These are phyloP conservation scores for Ascochyta viciae-villosae DNA, from an alignment of 2,329 filamentous ascomycete genomes.

Conservation along the genomic window DNA sequence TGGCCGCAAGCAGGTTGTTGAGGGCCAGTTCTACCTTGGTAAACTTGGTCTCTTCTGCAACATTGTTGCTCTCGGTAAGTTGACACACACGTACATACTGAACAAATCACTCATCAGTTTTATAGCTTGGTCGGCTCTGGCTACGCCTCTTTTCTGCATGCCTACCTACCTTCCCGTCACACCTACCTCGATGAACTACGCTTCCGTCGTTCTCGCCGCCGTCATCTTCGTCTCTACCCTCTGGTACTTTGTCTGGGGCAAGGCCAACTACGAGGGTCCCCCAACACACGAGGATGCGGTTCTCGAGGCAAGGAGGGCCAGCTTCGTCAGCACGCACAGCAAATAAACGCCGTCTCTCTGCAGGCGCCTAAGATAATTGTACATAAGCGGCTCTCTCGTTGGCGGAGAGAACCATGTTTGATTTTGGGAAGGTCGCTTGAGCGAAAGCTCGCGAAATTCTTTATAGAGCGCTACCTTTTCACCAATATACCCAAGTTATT, in stretches of 20 bases:
- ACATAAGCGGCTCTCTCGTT: neutral
- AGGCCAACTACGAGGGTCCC: slow-evolving; percentile 71
- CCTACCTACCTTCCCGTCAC: slow-evolving; percentile 69
- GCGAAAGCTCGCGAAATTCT: slow-evolving; percentile 3
- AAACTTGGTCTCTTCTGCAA: slow-evolving; percentile 68
- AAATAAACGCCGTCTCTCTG: slow-evolving; percentile 9
- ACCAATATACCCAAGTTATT: slow-evolving; percentile 15
- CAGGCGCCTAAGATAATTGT: neutral
- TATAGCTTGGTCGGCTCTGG: slow-evolving; percentile 67
- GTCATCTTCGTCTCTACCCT: slow-evolving; percentile 66
- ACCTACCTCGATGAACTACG: slow-evolving; percentile 72
- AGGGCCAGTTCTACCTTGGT: slow-evolving; percentile 68
- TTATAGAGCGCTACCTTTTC: slow-evolving; percentile 6
- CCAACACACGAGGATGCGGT: slow-evolving; percentile 49
- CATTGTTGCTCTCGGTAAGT: slow-evolving; percentile 66
- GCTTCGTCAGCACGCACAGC: slow-evolving; percentile 33
- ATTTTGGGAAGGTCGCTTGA: neutral
- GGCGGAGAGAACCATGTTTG: neutral
- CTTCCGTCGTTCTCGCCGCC: slow-evolving; percentile 74
- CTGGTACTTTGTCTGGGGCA: slow-evolving; percentile 76
- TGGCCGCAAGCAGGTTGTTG: slow-evolving; percentile 65
- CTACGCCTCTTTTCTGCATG: slow-evolving; percentile 78
- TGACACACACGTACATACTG: slow-evolving; percentile 23
- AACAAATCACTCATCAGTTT: slow-evolving; percentile 1
- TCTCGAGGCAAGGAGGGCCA: slow-evolving; percentile 42